Conservation (phyloP, 345 rosid genomes). For the Triadica sebifera region DNA sequence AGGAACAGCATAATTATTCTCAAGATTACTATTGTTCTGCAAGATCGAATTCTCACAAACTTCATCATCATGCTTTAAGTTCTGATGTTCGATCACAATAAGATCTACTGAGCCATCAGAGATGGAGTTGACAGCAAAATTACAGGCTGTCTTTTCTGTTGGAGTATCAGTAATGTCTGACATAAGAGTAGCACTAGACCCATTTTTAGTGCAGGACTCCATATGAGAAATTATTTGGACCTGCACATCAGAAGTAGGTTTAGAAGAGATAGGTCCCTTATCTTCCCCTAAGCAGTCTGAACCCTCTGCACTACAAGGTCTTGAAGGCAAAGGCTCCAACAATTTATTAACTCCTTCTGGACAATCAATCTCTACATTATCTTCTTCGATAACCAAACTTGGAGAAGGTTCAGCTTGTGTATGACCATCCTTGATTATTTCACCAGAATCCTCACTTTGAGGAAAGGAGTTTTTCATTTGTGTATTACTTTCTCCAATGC, state of each 20-base stretch:
- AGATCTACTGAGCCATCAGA: slow-evolving; percentile 37
- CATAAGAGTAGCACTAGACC: slow-evolving; percentile 31
- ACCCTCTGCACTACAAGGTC: slow-evolving; percentile 25
- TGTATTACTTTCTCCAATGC: slow-evolving; percentile 43
- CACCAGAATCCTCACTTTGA: slow-evolving; percentile 24
- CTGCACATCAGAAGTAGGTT: slow-evolving; percentile 36
- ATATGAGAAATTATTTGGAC: slow-evolving; percentile 29
- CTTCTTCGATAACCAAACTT: slow-evolving; percentile 35
- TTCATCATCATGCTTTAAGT: slow-evolving; percentile 34
- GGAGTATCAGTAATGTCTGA: slow-evolving; percentile 36
- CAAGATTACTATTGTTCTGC: slow-evolving; percentile 34
- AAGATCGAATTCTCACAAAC: slow-evolving; percentile 38
- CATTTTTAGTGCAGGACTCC: slow-evolving; percentile 37
- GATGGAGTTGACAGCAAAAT: slow-evolving; percentile 35
- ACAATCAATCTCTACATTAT: slow-evolving; percentile 26
- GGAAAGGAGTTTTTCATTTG: slow-evolving; percentile 35
- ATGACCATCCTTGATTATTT: slow-evolving; percentile 31
- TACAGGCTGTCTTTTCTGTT: slow-evolving; percentile 34
- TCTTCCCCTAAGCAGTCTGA: slow-evolving; percentile 31
- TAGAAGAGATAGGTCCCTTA: slow-evolving; percentile 28
- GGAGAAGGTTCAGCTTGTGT: slow-evolving; percentile 30
- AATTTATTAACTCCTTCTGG: slow-evolving; percentile 35
- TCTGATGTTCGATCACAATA: slow-evolving; percentile 30
- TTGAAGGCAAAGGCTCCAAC: slow-evolving; percentile 26
- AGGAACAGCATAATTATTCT: slow-evolving; percentile 32